These are phyloP conservation scores for Rhizopus delemar DNA, from an alignment of 371 early-diverging fungal genomes.

Conservation along the genomic window DNA sequence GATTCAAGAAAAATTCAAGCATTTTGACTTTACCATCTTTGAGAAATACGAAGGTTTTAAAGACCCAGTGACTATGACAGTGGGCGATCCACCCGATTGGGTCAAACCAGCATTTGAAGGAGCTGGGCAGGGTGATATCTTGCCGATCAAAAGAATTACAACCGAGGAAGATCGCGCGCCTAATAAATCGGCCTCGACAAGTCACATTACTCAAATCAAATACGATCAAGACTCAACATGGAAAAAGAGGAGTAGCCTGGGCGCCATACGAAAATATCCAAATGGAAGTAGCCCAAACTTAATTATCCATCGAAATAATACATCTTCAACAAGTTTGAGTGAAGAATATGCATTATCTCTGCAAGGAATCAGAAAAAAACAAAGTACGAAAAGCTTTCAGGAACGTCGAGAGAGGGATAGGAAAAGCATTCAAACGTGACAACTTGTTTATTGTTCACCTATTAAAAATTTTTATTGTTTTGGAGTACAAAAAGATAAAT, in stretches of 20 bases:
- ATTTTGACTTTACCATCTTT: slow-evolving; percentile 68
- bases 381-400: slow-evolving; percentile 48
- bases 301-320: slow-evolving; percentile 6
- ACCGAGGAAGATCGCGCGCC: slow-evolving; percentile 26
- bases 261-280: slow-evolving; percentile 19
- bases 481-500: too few relatives aligned
- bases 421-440: slow-evolving; percentile 26
- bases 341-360: slow-evolving; percentile 53
- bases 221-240: slow-evolving; percentile 21
- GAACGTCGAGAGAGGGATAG: slow-evolving; percentile 53
- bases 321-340: slow-evolving; percentile 33
- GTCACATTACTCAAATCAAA: slow-evolving; percentile 26
- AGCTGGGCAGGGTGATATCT: slow-evolving; percentile 48
- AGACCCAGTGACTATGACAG: slow-evolving; percentile 65
- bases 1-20: slow-evolving; percentile 64
- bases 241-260: slow-evolving; percentile 27
- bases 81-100: slow-evolving; percentile 73
- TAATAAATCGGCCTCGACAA: slow-evolving; percentile 39
- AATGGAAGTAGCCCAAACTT: slow-evolving; percentile 2
- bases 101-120: slow-evolving; percentile 65
- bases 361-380: slow-evolving; percentile 51
- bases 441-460: too few relatives aligned
- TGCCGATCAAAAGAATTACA: slow-evolving; percentile 47
- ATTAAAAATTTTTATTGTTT: too few relatives aligned
- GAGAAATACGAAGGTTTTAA: slow-evolving; percentile 67